Conservation (phyloP, 129 eudicot species). For the Cynara cardunculus region DNA sequence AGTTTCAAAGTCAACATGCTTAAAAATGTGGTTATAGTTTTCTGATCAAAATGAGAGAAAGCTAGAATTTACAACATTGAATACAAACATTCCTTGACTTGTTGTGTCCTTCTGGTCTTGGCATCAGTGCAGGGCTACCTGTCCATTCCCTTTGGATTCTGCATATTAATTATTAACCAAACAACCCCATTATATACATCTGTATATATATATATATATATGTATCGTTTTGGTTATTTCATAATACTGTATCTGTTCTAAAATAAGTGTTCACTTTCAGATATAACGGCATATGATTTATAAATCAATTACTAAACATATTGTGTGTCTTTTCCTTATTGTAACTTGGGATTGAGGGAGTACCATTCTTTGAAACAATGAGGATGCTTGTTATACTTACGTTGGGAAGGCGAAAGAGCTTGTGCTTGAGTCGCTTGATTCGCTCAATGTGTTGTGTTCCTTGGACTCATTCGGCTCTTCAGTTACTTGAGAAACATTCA, state of each 20-base stretch:
- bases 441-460: slow-evolving; percentile 28
- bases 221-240: background rate
- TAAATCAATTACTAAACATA: background rate
- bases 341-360: too few relatives aligned
- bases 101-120: slow-evolving; percentile 38
- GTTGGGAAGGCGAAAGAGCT: slow-evolving; percentile 75
- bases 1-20: slow-evolving; percentile 6
- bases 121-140: slow-evolving; percentile 67
- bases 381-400: slow-evolving; percentile 30
- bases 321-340: too few relatives aligned
- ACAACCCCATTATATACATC: background rate
- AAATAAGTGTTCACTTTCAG: background rate
- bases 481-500: slow-evolving; percentile 3
- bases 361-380: background rate
- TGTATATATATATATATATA: background rate
- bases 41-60: slow-evolving; percentile 14
- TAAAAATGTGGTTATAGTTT: background rate
- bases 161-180: background rate
- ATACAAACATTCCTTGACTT: slow-evolving; percentile 23
- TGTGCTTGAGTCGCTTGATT: slow-evolving; percentile 54
- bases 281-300: background rate
- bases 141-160: slow-evolving; percentile 57
- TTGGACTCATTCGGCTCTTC: slow-evolving; percentile 15
- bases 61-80: slow-evolving; percentile 52
- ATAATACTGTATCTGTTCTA: background rate